Evolutionary conservation across 257 asterid species (phyloP).

Genomic region (Primulina tabacum): DNA sequence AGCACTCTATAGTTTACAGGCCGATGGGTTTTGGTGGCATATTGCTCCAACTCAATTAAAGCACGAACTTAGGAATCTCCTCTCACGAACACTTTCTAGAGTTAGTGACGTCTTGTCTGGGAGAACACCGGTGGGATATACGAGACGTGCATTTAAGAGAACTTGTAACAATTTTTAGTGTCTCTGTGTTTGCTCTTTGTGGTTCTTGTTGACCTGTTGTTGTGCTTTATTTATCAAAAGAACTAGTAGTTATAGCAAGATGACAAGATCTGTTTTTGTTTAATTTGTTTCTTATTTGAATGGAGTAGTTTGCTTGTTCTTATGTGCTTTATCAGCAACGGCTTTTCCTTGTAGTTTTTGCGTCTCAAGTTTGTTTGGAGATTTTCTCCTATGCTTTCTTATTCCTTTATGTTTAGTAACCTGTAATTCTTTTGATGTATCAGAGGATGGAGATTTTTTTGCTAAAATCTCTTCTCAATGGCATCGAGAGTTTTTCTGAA

Average conservation of each 20-base stretch:
- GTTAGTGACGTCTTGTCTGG: background rate
- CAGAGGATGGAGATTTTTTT: constrained; percentile 77
- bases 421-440: constrained; percentile 25
- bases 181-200: background rate
- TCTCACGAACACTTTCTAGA: background rate
- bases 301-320: background rate
- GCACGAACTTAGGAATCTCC: background rate
- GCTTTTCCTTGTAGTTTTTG: background rate
- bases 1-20: background rate
- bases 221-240: too few relatives aligned
- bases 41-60: background rate
- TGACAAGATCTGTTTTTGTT: background rate
- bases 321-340: background rate
- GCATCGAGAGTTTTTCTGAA: constrained; percentile 49
- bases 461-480: constrained; percentile 62
- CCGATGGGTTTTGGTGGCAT: background rate
- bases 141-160: background rate
- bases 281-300: background rate
- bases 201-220: background rate
- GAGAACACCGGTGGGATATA: background rate
- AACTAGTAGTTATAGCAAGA: background rate
- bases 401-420: constrained; percentile 15
- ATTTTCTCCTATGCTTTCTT: constrained; percentile 4
- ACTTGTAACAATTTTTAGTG: background rate
- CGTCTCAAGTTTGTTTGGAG: background rate